phyloP scores from a whole-genome alignment of 192 early-diverging fungal species.

The Gigaspora rosea region DNA sequence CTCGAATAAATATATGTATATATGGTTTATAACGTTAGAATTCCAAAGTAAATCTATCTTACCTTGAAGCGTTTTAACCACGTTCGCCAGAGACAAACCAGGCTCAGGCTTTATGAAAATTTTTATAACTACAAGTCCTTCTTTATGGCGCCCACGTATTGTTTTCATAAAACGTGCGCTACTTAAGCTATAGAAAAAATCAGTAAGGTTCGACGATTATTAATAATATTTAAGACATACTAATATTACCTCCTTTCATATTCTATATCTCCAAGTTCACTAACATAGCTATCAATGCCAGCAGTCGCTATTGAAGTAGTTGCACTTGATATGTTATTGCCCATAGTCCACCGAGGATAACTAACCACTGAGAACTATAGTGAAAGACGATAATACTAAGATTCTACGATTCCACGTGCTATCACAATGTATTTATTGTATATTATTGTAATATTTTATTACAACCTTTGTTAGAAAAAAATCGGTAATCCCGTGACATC shows the following conservation, averaged over 20 bases:
- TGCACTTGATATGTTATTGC: slow-evolving; percentile 70
- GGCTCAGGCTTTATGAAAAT: slow-evolving; percentile 88
- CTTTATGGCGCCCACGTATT: slow-evolving; percentile 77
- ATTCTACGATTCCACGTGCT: too few species aligned
- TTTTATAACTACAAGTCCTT: slow-evolving; percentile 86
- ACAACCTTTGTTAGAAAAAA: too few species aligned
- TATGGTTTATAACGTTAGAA: too few species aligned
- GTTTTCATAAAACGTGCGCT: slow-evolving; percentile 95
- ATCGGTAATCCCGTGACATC: too few species aligned
- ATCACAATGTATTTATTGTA: too few species aligned
- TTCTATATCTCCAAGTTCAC: slow-evolving; percentile 66
- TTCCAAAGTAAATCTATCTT: background rate
- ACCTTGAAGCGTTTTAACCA: slow-evolving; percentile 63
- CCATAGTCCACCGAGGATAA: slow-evolving; percentile 46
- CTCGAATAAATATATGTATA: background rate
- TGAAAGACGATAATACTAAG: too few species aligned
- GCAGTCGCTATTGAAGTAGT: slow-evolving; percentile 61
- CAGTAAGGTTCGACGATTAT: background rate
- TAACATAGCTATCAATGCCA: slow-evolving; percentile 74
- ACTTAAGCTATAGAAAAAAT: slow-evolving; percentile 63
- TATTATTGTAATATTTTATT: too few species aligned
- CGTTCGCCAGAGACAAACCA: slow-evolving; percentile 54
- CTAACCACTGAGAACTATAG: too few species aligned
- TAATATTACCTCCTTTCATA: slow-evolving; percentile 66
- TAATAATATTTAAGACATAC: background rate